A percentile compares a stretch with the other conserved stretches of the same genome.
Evolutionary conservation across 1,284 basidiomycete species (phyloP).

Genomic region (Ceratobasidium sp.): DNA sequence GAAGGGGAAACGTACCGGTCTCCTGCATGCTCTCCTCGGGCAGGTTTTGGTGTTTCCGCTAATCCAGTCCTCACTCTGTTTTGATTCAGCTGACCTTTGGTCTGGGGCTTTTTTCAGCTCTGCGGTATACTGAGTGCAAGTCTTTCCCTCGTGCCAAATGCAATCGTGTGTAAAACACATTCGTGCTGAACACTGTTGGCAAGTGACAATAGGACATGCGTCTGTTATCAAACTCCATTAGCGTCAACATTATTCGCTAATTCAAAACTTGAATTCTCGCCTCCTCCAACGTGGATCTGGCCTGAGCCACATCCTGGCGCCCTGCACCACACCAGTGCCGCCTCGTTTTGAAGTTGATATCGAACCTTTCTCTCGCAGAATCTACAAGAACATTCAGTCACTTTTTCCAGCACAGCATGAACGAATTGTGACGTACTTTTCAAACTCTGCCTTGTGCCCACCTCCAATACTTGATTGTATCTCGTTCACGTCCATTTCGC

Average conservation of each 20-base stretch:
- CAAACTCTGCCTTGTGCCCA: conserved; percentile 8
- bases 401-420: neutral
- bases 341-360: neutral
- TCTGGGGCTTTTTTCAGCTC: conserved; percentile 12
- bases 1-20: neutral
- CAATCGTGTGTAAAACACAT: conserved; percentile 26
- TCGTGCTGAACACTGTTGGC: conserved; percentile 11
- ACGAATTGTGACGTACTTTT: neutral
- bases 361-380: conserved; percentile 23
- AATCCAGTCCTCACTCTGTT: conserved; percentile 10
- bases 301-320: conserved; percentile 30
- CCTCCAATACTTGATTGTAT: neutral
- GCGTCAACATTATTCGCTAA: neutral
- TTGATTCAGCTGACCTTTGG: neutral
- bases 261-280: neutral
- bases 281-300: conserved; percentile 34
- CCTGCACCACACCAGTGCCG: conserved; percentile 17
- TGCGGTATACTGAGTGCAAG: conserved; percentile 13
- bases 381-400: neutral
- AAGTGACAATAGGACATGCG: conserved; percentile 2
- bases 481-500: conserved; percentile 2
- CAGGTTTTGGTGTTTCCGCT: conserved; percentile 22
- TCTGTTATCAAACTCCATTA: neutral
- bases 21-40: conserved; percentile 14
- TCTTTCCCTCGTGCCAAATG: conserved; percentile 26